These are phyloP conservation scores for Lactarius hatsudake DNA, from an alignment of 768 basidiomycete species.

Conservation along the genomic window DNA sequence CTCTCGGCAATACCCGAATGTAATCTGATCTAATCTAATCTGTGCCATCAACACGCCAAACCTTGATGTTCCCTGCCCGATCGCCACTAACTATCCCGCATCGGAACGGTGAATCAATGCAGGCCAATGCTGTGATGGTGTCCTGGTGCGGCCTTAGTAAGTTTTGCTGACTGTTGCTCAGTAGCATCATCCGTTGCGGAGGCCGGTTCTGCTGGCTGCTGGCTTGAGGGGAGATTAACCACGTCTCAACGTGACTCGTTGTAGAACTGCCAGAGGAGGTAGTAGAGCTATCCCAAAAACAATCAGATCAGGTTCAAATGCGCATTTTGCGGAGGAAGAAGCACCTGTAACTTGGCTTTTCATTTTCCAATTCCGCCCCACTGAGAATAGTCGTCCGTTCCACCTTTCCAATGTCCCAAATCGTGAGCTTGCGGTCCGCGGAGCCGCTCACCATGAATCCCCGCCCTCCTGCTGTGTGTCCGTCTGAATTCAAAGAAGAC, in stretches of 20 bases:
- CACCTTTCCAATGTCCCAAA: slow-evolving; percentile 80
- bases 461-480: slow-evolving; percentile 31
- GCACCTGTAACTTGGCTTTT: slow-evolving; percentile 77
- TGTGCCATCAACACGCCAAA: slow-evolving; percentile 70
- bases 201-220: slow-evolving; percentile 60
- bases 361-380: slow-evolving; percentile 71
- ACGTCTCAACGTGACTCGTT: slow-evolving; percentile 61
- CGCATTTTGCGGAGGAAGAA: slow-evolving; percentile 17
- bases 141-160: slow-evolving; percentile 88
- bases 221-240: slow-evolving; percentile 44
- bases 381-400: slow-evolving; percentile 78
- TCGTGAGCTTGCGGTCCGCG: slow-evolving; percentile 80
- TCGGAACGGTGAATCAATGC: slow-evolving; percentile 89
- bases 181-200: slow-evolving; percentile 70
- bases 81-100: slow-evolving; percentile 93
- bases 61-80: slow-evolving; percentile 83
- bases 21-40: slow-evolving; percentile 29
- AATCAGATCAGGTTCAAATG: slow-evolving; percentile 14
- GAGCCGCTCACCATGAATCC: slow-evolving; percentile 88
- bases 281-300: slow-evolving; percentile 32
- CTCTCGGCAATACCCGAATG: slow-evolving; percentile 13
- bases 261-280: slow-evolving; percentile 44
- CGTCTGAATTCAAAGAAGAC: slow-evolving; percentile 25
- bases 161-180: slow-evolving; percentile 80
- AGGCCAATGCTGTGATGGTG: slow-evolving; percentile 78